Base-by-base conservation (phyloP, 495 filamentous ascomycete species). In the Penicillium crystallinum region DNA sequence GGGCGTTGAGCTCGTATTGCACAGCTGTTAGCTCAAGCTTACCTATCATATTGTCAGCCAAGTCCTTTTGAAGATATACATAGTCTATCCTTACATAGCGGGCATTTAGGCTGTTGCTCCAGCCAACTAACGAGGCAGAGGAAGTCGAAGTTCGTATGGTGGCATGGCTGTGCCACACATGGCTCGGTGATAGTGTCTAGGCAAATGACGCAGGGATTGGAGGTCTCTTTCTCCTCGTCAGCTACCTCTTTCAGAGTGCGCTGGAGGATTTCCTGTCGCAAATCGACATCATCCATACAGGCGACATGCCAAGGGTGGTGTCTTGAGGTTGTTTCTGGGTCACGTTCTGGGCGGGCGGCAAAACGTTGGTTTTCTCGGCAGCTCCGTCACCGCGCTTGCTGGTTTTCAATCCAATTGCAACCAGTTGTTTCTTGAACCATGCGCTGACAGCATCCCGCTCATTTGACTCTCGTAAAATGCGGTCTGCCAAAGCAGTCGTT, bases 71-170 rank as follows among this genome's bases (percentile, higher is more conserved):
- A 11, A 21, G 31, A 27, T 40, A 46, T 15, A 49, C 2, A 2
- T 46, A 36, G 7, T 42, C 19, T 11, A n/a, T 18, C 36, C 70
- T 47, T 68, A 79, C 89, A 96, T 48, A 96, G 73, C 9, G 90
- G 90, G 65, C 90, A 96, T 43, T 69, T 79, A 0, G 84, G 68
- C 21, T 80, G 80, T 61, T 90, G 76, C 57, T 92, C 80, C 12
- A 91, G 71, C 91, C 91, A 95, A 70, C 81, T 91, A 17, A 88
- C 64, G 9, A 95, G 79, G 61, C 91, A 96, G 11, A 90, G 59
- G 64, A 89, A 91, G 70, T 95, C 89, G 65, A 93, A 95, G 58
- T 81, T 83, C 40, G 78, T 66, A 74, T 96, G 91, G 17, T 77
- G 75, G 77, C 91, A 96, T 15, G 90, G 89, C 33, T 78, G 70